A percentile compares a stretch with the other conserved stretches of the same genome.
Evolutionary conservation across 352 stramenopile species (phyloP).

Genomic region (Phytophthora colocasiae): DNA sequence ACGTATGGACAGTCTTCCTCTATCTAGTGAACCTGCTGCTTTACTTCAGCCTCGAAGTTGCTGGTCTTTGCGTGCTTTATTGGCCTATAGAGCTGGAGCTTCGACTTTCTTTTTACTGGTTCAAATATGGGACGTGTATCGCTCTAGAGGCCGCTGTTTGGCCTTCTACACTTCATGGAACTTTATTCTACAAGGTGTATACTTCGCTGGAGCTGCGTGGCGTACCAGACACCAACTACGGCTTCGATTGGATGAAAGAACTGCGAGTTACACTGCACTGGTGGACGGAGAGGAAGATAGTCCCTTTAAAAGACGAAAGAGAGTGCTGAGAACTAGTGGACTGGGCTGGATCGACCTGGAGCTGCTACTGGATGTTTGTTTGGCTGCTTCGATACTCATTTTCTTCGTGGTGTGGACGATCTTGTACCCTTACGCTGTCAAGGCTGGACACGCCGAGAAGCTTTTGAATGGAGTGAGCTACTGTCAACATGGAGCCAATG

Average conservation of each 20-base stretch:
- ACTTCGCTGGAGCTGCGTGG: conserved; percentile 53
- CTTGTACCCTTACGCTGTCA: conserved; percentile 69
- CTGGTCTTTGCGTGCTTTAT: conserved; percentile 51
- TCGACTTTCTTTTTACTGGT: conserved; percentile 62
- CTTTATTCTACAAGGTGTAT: conserved; percentile 73
- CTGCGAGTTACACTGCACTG: conserved; percentile 46
- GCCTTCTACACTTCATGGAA: conserved; percentile 91
- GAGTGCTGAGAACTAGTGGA: conserved; percentile 21
- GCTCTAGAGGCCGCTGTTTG: conserved; percentile 56
- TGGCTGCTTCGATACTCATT: conserved; percentile 75
- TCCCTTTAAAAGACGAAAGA: conserved; percentile 16
- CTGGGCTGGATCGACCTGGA: conserved; percentile 66
- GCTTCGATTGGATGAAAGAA: conserved; percentile 25
- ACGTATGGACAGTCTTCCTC: conserved; percentile 42
- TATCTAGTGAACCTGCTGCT: conserved; percentile 31
- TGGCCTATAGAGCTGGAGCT: conserved; percentile 46
- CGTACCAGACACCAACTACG: conserved; percentile 41
- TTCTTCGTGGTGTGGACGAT: conserved; percentile 77
- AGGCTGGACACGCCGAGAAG: conserved; percentile 50
- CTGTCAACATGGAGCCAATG: conserved; percentile 79
- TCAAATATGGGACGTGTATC: conserved; percentile 67
- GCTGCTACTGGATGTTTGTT: conserved; percentile 73
- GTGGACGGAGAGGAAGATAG: conserved; percentile 46
- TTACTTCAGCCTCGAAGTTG: conserved; percentile 53
- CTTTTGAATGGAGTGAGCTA: conserved; percentile 85